A percentile compares a stretch with the other conserved stretches of the same genome.
phyloP scores from a whole-genome alignment of 331 rosid genomes.

The Erythrophleum ivorense region DNA sequence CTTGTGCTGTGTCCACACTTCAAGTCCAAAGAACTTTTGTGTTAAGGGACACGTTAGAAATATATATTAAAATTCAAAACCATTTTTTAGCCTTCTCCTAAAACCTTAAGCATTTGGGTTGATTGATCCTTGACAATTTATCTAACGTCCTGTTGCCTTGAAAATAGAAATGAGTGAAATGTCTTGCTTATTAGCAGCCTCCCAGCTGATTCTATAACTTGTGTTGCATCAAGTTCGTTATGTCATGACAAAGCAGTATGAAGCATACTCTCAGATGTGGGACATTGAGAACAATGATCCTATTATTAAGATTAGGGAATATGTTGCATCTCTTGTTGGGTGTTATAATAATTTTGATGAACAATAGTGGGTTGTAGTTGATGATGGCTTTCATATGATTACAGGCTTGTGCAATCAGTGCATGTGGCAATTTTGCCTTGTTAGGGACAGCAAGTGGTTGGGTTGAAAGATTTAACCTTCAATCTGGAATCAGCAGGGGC shows the following conservation, averaged over 20 bases:
- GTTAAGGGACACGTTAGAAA: not conserved
- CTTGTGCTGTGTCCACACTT: not conserved
- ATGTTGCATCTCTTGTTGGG: slow-evolving; percentile 11
- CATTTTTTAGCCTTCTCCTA: not conserved
- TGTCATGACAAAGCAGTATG: slow-evolving; percentile 17
- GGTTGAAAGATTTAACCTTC: slow-evolving; percentile 95
- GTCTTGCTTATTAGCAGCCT: slow-evolving; percentile 19
- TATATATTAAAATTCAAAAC: not conserved
- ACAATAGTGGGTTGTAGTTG: slow-evolving; percentile 29
- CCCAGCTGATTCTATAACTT: slow-evolving; percentile 9
- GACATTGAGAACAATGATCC: slow-evolving; percentile 10
- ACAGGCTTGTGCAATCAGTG: slow-evolving; percentile 92
- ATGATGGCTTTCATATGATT: slow-evolving; percentile 39
- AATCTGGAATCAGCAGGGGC: slow-evolving; percentile 90
- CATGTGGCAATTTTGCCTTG: slow-evolving; percentile 93
- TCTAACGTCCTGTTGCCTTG: not conserved
- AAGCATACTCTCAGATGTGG: not conserved
- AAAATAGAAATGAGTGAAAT: slow-evolving; percentile 16
- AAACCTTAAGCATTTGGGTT: not conserved
- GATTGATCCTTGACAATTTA: not conserved
- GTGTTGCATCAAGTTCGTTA: slow-evolving; percentile 12
- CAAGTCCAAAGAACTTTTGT: not conserved
- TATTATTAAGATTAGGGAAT: not conserved
- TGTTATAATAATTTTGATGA: slow-evolving; percentile 23
- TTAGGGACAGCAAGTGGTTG: slow-evolving; percentile 96